Percentiles rank a stretch among this genome's conserved stretches.
Conservation (phyloP, 805 yeast species). For the Candida coquimbonensis region DNA sequence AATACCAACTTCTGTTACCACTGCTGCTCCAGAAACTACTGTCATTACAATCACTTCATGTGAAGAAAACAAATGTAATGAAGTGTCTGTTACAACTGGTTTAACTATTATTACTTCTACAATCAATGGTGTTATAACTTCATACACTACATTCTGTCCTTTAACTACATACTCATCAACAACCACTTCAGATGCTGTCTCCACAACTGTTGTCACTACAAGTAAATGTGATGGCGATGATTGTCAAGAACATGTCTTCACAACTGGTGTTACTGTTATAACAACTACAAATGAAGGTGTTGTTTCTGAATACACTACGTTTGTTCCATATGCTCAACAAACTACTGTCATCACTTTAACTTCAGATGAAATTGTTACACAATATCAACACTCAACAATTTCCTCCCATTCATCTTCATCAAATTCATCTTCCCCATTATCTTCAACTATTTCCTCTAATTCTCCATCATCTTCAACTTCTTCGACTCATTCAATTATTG, state of each 20-base stretch:
- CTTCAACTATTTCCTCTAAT: neutral
- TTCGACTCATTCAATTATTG: neutral
- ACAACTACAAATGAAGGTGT: neutral
- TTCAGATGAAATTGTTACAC: neutral
- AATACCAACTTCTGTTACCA: neutral
- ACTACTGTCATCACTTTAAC: neutral
- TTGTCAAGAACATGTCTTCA: neutral
- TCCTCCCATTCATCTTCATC: neutral
- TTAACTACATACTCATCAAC: neutral
- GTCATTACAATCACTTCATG: constrained; percentile 1
- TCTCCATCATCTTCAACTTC: neutral
- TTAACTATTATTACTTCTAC: constrained; percentile 1
- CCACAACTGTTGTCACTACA: neutral
- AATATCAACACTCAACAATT: neutral
- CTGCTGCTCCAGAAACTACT: neutral
- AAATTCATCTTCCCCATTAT: neutral
- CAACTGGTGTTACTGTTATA: neutral
- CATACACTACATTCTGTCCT: constrained; percentile 5
- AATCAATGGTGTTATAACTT: neutral
- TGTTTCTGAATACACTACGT: neutral
- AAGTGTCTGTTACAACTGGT: neutral
- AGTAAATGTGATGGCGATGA: neutral
- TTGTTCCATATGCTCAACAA: neutral
- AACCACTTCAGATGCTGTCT: neutral
- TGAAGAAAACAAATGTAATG: neutral